Percentiles rank a stretch among this genome's conserved stretches.
Conservation (phyloP, 2,329 filamentous ascomycete species). For the Microcyclospora tardicrescens region DNA sequence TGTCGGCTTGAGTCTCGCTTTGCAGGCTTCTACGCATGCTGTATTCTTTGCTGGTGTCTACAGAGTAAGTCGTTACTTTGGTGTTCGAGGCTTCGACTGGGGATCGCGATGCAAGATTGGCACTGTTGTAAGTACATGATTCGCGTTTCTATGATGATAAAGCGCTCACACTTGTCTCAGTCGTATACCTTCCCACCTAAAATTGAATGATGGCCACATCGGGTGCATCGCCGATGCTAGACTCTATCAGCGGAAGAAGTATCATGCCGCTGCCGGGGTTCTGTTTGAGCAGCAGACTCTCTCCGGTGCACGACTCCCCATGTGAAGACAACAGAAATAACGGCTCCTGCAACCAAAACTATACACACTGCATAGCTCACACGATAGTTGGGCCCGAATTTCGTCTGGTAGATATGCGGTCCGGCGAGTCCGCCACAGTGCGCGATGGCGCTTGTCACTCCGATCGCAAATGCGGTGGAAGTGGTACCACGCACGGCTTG, state of each 20-base stretch:
- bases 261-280: too few species aligned
- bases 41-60: constrained; percentile 12
- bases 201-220: too few species aligned
- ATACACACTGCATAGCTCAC: constrained; percentile 27
- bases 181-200: too few species aligned
- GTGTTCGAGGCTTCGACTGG: constrained; percentile 11
- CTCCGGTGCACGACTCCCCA: constrained; percentile 3
- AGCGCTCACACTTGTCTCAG: too few species aligned
- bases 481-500: constrained; percentile 28
- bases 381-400: constrained; percentile 27
- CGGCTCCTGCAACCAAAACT: constrained; percentile 20
- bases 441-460: constrained; percentile 23
- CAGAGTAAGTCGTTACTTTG: constrained; percentile 7
- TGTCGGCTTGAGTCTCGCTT: constrained; percentile 12
- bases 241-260: too few species aligned
- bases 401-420: constrained; percentile 29
- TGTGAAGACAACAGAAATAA: constrained; percentile 10
- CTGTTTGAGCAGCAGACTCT: too few species aligned
- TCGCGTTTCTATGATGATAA: too few species aligned
- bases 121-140: too few species aligned
- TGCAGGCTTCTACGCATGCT: constrained; percentile 8
- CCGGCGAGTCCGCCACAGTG: constrained; percentile 30
- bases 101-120: neutral
- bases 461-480: constrained; percentile 27
- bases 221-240: too few species aligned